Evolutionary conservation across 2,329 filamentous ascomycete genomes (phyloP), one percentile per base, ranked within the genome.

Genomic region (Dactylonectria macrodidyma): DNA sequence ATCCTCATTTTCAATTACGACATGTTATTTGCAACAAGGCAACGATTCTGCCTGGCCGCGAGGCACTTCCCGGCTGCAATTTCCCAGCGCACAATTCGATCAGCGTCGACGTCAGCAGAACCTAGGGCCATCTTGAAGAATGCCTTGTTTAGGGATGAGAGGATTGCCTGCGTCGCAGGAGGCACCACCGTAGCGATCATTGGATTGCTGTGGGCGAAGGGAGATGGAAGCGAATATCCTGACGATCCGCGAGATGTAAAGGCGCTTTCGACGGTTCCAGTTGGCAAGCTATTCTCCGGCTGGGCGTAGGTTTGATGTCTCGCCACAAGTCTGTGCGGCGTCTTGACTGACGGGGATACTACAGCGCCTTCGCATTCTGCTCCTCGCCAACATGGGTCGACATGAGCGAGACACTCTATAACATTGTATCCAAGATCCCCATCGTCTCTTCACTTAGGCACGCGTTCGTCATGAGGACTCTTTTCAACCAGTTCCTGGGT

Each of bases 401-500:
- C 12, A 64, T 64, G 57, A 72, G 71, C 26, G 71, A 73, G 51
- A 47, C 62, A 5, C 62, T 72, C 19, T 73, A 72, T 55, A 56
- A 41, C 4, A 11, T 64, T 12, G 19, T 71, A 1, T 71, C 70
- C 6, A 57, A 54, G n/a, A 69, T 73, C n/a, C 66, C 71, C 2
- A 48, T 73, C 22, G 19, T 73, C 12, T 73, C 71, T 7, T 67
- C 68, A 0, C 36, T 73, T 19, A 55, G 66, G 5, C 58, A 73
- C 14, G 50, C 47, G 7, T 64, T 73, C 30, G 54, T 73, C 47
- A 68, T 72, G 41, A 46, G 51, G 6, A 72, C 63, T 41, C 73
- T 73, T 41, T 73, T 74, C 48, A 67, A 66, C 5, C 72, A 75
- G 36, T 74, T 75, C 14, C 66, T 73, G 1, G 72, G 71, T 8